Evolutionary conservation across 345 rosid species (phyloP).

Genomic region (Crucihimalaya himalaica): DNA sequence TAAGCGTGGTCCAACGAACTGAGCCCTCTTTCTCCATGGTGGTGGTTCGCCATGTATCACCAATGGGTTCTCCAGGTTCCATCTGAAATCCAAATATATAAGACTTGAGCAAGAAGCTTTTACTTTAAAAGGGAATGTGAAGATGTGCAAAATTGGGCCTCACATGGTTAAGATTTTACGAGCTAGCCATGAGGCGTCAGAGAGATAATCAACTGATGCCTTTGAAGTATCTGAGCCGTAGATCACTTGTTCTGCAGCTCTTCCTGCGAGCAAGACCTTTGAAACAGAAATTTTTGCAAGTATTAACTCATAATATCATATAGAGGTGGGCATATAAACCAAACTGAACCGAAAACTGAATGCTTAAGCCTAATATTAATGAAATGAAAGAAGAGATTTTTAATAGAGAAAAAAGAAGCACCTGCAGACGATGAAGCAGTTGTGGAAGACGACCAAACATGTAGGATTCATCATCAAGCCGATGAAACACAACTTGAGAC

Average conservation of each 20-base stretch:
- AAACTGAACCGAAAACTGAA: not conserved
- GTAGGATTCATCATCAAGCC: constrained; percentile 87
- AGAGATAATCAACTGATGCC: constrained; percentile 82
- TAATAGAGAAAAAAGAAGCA: constrained; percentile 20
- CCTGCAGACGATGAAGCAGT: constrained; percentile 93
- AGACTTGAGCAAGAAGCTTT: not conserved
- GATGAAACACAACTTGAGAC: constrained; percentile 81
- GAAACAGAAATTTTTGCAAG: not conserved
- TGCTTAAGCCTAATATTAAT: not conserved
- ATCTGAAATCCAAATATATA: constrained; percentile 48
- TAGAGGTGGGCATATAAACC: not conserved
- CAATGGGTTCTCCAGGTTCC: constrained; percentile 94
- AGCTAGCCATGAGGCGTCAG: constrained; percentile 97
- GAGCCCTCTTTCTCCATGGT: constrained; percentile 75
- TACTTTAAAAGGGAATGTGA: not conserved
- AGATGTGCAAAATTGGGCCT: constrained; percentile 30
- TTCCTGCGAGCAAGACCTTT: constrained; percentile 82
- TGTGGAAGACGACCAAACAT: constrained; percentile 91
- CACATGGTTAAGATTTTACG: constrained; percentile 85
- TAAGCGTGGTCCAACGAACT: constrained; percentile 84
- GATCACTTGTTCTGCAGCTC: constrained; percentile 95
- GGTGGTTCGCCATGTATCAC: constrained; percentile 93
- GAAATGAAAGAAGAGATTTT: not conserved
- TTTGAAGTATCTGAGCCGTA: constrained; percentile 87
- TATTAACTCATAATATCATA: not conserved